Conservation (phyloP, 2,329 filamentous ascomycete genomes). For the Botrytis fragariae region DNA sequence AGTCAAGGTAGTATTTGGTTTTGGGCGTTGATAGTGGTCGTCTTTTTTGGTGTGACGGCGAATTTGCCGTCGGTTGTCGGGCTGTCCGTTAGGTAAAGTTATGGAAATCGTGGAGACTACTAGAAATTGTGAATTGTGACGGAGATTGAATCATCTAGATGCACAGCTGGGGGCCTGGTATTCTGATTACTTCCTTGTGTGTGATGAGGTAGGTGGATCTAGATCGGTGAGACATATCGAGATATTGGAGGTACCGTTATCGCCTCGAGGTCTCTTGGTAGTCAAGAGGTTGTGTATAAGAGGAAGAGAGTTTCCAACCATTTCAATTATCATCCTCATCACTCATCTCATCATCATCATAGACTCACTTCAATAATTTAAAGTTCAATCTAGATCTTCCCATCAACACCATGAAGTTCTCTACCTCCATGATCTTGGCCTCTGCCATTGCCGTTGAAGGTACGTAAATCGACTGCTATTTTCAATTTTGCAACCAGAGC, state of each 20-base stretch:
- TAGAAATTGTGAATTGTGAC: not conserved
- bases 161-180: not conserved
- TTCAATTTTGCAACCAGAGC: not conserved
- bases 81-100: not conserved
- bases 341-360: not conserved
- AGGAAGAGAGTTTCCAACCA: not conserved
- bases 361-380: not conserved
- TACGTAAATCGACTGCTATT: constrained; percentile 21
- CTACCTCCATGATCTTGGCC: constrained; percentile 22
- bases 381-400: not conserved
- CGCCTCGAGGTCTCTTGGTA: not conserved
- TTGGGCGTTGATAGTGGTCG: not conserved
- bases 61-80: not conserved
- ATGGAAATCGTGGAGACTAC: not conserved
- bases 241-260: not conserved
- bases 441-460: constrained; percentile 25
- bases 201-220: not conserved
- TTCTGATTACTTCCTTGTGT: not conserved
- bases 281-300: constrained; percentile 4
- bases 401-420: constrained; percentile 33
- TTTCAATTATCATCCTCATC: not conserved
- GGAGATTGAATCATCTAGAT: not conserved
- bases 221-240: not conserved
- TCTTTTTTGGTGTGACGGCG: not conserved
- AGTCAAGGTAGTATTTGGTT: not conserved